Evolutionary conservation across 225 moss, liverwort and hornwort genomes (phyloP).

Genomic region (Bryum argenteum): DNA sequence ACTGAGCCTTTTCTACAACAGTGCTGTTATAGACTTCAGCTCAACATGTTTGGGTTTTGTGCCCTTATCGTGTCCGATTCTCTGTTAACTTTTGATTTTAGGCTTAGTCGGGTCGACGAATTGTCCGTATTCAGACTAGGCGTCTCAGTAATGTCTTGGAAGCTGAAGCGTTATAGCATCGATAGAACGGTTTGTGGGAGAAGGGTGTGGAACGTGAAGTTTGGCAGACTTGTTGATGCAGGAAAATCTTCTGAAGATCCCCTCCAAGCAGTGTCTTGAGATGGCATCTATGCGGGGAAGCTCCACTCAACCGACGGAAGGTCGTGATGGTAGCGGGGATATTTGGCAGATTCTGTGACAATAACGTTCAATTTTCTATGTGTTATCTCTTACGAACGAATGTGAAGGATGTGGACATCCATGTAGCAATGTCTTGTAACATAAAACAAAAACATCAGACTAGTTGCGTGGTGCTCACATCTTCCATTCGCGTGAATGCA

Average conservation of each 20-base stretch:
- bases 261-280: constrained; percentile 99
- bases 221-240: constrained; percentile 95
- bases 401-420: constrained; percentile 37
- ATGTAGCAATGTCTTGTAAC: constrained; percentile 34
- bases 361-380: constrained; percentile 46
- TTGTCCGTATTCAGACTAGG: constrained; percentile 36
- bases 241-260: constrained; percentile 99
- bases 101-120: constrained; percentile 25
- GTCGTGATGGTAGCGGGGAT: constrained; percentile 89
- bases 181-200: constrained; percentile 52
- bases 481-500: constrained; percentile 28
- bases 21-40: constrained; percentile 19
- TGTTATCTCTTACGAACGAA: constrained; percentile 37
- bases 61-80: constrained; percentile 24
- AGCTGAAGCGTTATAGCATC: constrained; percentile 32
- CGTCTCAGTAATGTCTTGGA: constrained; percentile 22
- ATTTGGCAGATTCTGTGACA: constrained; percentile 61
- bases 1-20: constrained; percentile 3
- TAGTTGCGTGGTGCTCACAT: constrained; percentile 38
- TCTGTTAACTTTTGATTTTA: constrained; percentile 13
- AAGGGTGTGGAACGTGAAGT: constrained; percentile 75
- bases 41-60: constrained; percentile 29
- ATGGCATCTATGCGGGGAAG: constrained; percentile 99
- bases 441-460: constrained; percentile 33
- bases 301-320: constrained; percentile 96